Percentiles rank a stretch among this genome's conserved stretches.
Evolutionary conservation across 129 eudicot species (phyloP).

Genomic region (Sambucus nigra): DNA sequence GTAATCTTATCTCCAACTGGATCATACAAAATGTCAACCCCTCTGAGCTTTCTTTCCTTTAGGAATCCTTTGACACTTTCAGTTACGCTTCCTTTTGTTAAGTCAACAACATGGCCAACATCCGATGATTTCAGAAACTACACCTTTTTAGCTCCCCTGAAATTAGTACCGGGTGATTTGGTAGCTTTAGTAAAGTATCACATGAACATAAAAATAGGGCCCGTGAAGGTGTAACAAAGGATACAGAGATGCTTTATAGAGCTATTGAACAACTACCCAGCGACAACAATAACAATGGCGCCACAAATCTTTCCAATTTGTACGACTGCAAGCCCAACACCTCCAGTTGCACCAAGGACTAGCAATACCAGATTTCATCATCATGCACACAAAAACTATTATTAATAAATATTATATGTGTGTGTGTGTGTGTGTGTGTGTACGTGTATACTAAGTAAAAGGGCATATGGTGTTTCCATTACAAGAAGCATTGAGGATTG

Average conservation of each 20-base stretch:
- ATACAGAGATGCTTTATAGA: not conserved
- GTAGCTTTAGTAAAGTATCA: not conserved
- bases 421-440: not conserved
- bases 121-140: conserved; percentile 67
- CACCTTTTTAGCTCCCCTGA: conserved; percentile 73
- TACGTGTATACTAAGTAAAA: not conserved
- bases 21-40: conserved; percentile 92
- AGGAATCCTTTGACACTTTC: conserved; percentile 75
- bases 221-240: not conserved
- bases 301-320: conserved; percentile 94
- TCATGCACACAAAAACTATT: not conserved
- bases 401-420: not conserved
- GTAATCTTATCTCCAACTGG: conserved; percentile 98
- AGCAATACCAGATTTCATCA: conserved; percentile 54
- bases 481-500: not conserved
- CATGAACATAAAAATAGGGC: not conserved
- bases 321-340: conserved; percentile 96
- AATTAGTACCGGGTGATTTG: not conserved
- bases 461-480: not conserved
- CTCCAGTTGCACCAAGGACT: conserved; percentile 99
- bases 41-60: conserved; percentile 68
- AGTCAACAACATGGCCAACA: conserved; percentile 85
- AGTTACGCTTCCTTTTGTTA: conserved; percentile 49
- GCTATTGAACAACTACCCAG: conserved; percentile 39
- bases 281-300: conserved; percentile 80